Percentiles rank a stretch among this genome's conserved stretches.
These are phyloP conservation scores for Apiospora rasikravindrae DNA, from an alignment of 2,329 filamentous ascomycete genomes.

Conservation along the genomic window DNA sequence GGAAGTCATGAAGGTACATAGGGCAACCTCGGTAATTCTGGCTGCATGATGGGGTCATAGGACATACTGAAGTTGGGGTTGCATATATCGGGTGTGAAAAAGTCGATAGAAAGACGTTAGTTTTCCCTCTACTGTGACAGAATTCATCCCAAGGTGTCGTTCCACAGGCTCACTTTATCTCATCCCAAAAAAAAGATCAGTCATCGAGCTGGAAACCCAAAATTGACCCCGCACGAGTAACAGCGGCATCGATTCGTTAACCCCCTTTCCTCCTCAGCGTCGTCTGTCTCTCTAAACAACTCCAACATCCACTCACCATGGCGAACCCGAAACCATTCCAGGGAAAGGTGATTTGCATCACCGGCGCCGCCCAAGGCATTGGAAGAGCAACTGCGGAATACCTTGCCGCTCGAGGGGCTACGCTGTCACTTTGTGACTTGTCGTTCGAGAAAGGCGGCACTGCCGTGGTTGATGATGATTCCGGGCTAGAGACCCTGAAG, in stretches of 20 bases:
- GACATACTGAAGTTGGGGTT: neutral
- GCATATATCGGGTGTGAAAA: neutral
- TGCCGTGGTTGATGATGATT: neutral
- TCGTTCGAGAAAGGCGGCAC: neutral
- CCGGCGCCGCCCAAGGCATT: neutral
- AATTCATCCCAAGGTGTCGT: neutral
- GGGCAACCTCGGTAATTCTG: neutral
- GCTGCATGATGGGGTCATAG: neutral
- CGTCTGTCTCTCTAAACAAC: too few relatives aligned
- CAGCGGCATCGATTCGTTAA: neutral
- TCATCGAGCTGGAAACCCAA: neutral
- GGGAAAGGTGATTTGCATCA: conserved; percentile 8
- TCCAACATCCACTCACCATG: neutral
- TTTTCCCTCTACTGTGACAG: neutral
- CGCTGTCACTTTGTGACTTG: neutral
- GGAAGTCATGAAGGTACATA: too few relatives aligned
- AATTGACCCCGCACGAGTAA: neutral
- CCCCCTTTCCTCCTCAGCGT: neutral
- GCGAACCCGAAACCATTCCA: conserved; percentile 4
- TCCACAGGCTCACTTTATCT: neutral
- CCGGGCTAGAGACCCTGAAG: neutral
- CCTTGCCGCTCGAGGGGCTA: neutral
- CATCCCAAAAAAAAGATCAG: conserved; percentile 3
- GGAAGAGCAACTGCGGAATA: neutral
- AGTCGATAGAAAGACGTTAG: too few relatives aligned